Conservation (phyloP, 768 basidiomycete genomes). For the Tulasnella sp. region DNA sequence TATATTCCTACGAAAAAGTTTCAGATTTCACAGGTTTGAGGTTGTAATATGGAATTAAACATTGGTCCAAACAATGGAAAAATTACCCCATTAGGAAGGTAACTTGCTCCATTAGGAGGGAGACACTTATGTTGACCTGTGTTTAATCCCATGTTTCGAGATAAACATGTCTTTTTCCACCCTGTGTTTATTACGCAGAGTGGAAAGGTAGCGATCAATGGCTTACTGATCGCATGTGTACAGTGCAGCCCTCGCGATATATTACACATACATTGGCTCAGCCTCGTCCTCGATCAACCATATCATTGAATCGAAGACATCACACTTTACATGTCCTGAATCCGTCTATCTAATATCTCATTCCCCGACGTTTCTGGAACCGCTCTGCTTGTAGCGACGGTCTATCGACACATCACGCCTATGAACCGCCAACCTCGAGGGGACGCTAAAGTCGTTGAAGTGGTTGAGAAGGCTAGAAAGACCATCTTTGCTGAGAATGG, state of each 20-base stretch:
- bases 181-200: too few relatives aligned
- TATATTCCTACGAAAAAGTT: too few relatives aligned
- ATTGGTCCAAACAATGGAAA: too few relatives aligned
- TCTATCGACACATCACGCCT: conserved; percentile 21
- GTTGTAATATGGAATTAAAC: too few relatives aligned
- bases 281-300: neutral
- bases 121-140: too few relatives aligned
- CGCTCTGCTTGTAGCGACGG: conserved; percentile 22
- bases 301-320: neutral
- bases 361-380: conserved; percentile 21
- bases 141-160: too few relatives aligned
- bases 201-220: too few relatives aligned
- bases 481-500: neutral
- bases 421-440: neutral
- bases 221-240: neutral
- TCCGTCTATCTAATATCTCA: neutral
- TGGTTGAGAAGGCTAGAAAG: neutral
- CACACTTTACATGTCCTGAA: neutral
- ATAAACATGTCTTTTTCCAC: too few relatives aligned
- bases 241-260: neutral
- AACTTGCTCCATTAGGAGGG: too few relatives aligned
- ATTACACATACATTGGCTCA: neutral
- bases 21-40: too few relatives aligned
- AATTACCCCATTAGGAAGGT: too few relatives aligned
- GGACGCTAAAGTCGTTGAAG: too few relatives aligned